phyloP scores from a whole-genome alignment of 768 basidiomycete genomes.

The Chalciporus piperatus region DNA sequence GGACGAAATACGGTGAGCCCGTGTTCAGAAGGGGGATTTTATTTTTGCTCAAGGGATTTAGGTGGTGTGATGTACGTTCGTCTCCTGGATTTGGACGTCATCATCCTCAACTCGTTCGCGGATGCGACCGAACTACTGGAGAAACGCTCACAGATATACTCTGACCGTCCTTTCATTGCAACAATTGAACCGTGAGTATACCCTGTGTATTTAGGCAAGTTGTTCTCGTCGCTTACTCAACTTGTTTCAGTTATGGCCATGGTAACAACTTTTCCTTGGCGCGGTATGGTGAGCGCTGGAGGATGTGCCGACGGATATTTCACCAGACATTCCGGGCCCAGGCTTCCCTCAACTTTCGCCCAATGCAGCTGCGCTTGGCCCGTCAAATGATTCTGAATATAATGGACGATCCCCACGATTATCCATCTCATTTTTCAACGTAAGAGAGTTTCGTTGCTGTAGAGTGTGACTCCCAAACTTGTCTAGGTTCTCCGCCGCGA shows the following conservation, averaged over 20 bases:
- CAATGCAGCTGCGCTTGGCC: slow-evolving; percentile 15
- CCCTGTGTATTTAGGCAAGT: not conserved
- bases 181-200: slow-evolving; percentile 4
- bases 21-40: no score
- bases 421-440: slow-evolving; percentile 5
- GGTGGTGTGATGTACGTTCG: slow-evolving; percentile 8
- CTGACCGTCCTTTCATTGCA: slow-evolving; percentile 9
- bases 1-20: slow-evolving; percentile 3
- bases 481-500: not conserved
- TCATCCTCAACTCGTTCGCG: slow-evolving; percentile 7
- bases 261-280: slow-evolving; percentile 1
- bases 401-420: slow-evolving; percentile 5
- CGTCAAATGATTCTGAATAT: slow-evolving; percentile 10
- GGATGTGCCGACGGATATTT: slow-evolving; percentile 18
- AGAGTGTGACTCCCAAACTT: not conserved
- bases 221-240: not conserved
- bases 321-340: slow-evolving; percentile 16
- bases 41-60: not conserved
- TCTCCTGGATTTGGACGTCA: slow-evolving; percentile 1
- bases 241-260: slow-evolving; percentile 4
- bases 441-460: not conserved
- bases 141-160: slow-evolving; percentile 14
- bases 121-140: slow-evolving; percentile 4
- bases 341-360: slow-evolving; percentile 3
- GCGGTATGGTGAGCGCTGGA: slow-evolving; percentile 8